phyloP scores from a whole-genome alignment of 345 rosid species.

The Crucihimalaya himalaica region DNA sequence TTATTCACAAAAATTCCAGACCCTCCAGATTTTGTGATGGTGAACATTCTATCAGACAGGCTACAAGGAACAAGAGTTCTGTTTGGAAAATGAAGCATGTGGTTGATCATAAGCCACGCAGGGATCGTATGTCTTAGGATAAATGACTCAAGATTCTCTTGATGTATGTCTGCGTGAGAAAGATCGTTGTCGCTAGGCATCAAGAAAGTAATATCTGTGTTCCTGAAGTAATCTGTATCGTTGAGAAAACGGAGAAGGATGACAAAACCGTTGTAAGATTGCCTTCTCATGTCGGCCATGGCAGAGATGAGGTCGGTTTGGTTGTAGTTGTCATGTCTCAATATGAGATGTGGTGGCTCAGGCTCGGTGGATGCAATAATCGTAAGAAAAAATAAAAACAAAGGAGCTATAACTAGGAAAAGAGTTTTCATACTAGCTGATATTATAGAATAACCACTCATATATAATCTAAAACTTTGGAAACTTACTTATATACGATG shows the following conservation, averaged over 20 bases:
- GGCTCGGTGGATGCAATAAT: constrained; percentile 31
- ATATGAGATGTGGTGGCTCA: constrained; percentile 36
- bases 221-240: constrained; percentile 34
- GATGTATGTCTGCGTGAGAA: constrained; percentile 31
- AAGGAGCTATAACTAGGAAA: constrained; percentile 2
- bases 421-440: constrained; percentile 16
- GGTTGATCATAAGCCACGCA: constrained; percentile 45
- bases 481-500: constrained; percentile 6
- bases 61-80: constrained; percentile 41
- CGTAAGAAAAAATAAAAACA: constrained; percentile 3
- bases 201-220: constrained; percentile 40
- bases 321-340: constrained; percentile 43
- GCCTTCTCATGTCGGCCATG: constrained; percentile 40
- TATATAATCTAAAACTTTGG: not conserved
- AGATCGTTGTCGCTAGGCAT: constrained; percentile 40
- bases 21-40: constrained; percentile 41
- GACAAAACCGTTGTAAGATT: constrained; percentile 39
- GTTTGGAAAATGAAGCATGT: constrained; percentile 44
- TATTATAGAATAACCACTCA: not conserved
- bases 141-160: constrained; percentile 31
- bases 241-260: constrained; percentile 40
- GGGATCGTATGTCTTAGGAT: constrained; percentile 38
- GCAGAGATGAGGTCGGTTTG: constrained; percentile 38
- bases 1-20: constrained; percentile 38
- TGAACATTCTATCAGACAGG: constrained; percentile 32